Percentiles rank a stretch among this genome's conserved stretches.
phyloP scores from a whole-genome alignment of 1,139 yeast genomes.

The Suhomyces atakaporum region DNA sequence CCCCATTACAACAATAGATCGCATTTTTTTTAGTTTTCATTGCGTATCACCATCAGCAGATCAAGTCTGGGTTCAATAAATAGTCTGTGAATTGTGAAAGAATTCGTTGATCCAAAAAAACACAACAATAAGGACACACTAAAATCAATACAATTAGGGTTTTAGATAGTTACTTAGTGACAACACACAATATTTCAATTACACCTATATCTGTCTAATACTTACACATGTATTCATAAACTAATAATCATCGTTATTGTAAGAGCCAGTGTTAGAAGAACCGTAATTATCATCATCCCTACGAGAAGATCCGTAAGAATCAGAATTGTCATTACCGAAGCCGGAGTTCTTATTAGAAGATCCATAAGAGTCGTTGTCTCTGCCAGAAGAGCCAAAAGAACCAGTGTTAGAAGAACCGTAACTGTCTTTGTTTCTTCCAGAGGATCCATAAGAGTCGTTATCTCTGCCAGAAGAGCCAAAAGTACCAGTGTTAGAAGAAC shows the following conservation, averaged over 20 bases:
- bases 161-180: too few relatives aligned
- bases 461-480: constrained; percentile 18
- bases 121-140: too few relatives aligned
- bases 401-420: constrained; percentile 14
- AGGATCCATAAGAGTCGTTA: constrained; percentile 14
- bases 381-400: constrained; percentile 13
- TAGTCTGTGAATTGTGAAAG: too few relatives aligned
- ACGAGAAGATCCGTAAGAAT: constrained; percentile 10
- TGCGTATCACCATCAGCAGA: not conserved
- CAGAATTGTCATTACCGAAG: constrained; percentile 6
- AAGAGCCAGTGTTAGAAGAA: constrained; percentile 7
- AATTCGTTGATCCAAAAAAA: too few relatives aligned
- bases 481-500: constrained; percentile 15
- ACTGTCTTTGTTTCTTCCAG: constrained; percentile 8
- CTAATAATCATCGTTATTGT: constrained; percentile 6
- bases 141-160: too few relatives aligned
- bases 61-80: too few relatives aligned
- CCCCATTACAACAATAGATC: constrained; percentile 41
- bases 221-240: too few relatives aligned
- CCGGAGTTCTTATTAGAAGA: constrained; percentile 16
- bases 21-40: not conserved
- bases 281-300: constrained; percentile 8
- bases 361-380: constrained; percentile 15
- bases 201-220: too few relatives aligned
- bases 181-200: too few relatives aligned